Conservation (phyloP, 2,329 filamentous ascomycete genomes). For the Rhexocercosporidium sp. region DNA sequence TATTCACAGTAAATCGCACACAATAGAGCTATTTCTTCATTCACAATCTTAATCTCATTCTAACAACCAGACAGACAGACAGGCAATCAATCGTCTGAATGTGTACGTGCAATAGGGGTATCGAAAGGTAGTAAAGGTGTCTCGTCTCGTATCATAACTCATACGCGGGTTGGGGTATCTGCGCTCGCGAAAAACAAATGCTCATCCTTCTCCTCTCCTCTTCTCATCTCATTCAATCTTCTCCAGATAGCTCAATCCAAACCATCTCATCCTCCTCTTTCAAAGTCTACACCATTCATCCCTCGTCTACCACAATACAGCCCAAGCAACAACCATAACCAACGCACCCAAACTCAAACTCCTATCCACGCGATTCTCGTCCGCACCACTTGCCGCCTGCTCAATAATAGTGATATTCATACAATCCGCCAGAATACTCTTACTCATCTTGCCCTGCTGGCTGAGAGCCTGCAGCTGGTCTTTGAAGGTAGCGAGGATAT, state of each 20-base stretch:
- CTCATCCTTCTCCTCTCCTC: constrained; percentile 1
- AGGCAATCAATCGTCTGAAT: too few species aligned
- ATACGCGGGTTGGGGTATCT: constrained; percentile 16
- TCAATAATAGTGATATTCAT: constrained; percentile 43
- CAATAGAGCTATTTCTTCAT: background rate
- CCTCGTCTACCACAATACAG: constrained; percentile 31
- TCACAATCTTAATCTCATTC: constrained; percentile 6
- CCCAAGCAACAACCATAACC: constrained; percentile 38
- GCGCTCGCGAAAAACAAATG: constrained; percentile 17
- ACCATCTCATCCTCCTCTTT: background rate
- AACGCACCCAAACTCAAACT: constrained; percentile 39
- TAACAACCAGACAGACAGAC: background rate
- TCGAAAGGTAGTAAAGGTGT: constrained; percentile 1
- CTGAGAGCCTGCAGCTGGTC: constrained; percentile 55
- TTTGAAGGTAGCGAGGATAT: constrained; percentile 60
- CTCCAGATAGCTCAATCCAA: background rate
- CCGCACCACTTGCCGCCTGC: constrained; percentile 20
- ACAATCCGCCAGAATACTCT: constrained; percentile 40
- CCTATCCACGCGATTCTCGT: constrained; percentile 19
- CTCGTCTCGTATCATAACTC: constrained; percentile 3
- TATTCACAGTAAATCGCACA: too few species aligned
- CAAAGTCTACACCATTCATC: constrained; percentile 1
- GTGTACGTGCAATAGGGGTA: constrained; percentile 7
- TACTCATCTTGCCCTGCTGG: constrained; percentile 47
- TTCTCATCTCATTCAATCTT: constrained; percentile 2